These are phyloP conservation scores for Austroboletus olivaceoglutinosus DNA, from an alignment of 1,284 basidiomycete species.

Conservation along the genomic window DNA sequence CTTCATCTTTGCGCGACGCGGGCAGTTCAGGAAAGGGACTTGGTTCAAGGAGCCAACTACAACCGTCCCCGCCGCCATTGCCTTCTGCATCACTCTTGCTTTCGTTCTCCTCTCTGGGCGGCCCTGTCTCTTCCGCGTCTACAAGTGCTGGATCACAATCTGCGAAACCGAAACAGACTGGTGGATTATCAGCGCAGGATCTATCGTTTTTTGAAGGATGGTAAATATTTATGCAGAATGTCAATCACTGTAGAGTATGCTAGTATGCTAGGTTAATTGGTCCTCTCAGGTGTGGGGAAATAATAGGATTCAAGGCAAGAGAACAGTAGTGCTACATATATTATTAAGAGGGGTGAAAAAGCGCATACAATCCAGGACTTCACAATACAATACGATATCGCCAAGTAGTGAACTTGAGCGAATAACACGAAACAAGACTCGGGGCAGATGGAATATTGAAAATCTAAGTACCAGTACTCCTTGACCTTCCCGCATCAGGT, in stretches of 20 bases:
- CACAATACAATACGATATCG: slow-evolving; percentile 7
- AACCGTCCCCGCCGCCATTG: slow-evolving; percentile 2
- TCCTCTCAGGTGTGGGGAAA: neutral
- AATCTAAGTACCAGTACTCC: too few relatives aligned
- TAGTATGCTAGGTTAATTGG: too few relatives aligned
- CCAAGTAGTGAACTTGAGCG: neutral
- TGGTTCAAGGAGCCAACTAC: slow-evolving; percentile 6
- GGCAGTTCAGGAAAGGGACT: slow-evolving; percentile 1
- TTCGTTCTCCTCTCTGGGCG: slow-evolving; percentile 10
- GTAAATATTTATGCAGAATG: slow-evolving; percentile 26
- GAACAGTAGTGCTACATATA: neutral
- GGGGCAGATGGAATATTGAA: neutral
- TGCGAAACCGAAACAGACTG: slow-evolving; percentile 34
- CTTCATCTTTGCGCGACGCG: neutral
- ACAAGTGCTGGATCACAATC: slow-evolving; percentile 8
- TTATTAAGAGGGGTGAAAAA: too few relatives aligned
- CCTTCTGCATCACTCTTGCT: slow-evolving; percentile 6
- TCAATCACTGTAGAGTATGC: too few relatives aligned
- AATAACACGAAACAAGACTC: neutral
- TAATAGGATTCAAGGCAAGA: neutral
- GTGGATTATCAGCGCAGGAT: slow-evolving; percentile 66
- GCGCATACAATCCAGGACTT: slow-evolving; percentile 1
- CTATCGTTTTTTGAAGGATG: slow-evolving; percentile 73
- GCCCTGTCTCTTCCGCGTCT: neutral
- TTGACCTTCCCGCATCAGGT: slow-evolving; percentile 9